These are phyloP conservation scores for Nissolia schottii DNA, from an alignment of 306 rosid species.

Conservation along the genomic window DNA sequence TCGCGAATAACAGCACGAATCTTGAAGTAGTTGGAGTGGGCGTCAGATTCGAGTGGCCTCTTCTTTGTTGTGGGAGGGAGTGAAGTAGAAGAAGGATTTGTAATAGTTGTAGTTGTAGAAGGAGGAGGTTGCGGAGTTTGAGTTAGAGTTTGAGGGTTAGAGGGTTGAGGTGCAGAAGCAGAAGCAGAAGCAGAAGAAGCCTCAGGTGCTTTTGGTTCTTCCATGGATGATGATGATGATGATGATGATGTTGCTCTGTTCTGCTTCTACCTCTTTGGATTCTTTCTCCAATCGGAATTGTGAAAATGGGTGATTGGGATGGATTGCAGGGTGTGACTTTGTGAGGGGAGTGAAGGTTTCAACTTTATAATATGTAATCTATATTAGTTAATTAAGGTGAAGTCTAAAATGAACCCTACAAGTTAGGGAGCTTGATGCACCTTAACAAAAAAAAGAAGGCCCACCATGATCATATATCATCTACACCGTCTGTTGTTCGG, in stretches of 20 bases:
- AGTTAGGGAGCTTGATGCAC: too few relatives aligned
- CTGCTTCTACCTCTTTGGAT: not conserved
- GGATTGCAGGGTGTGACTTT: not conserved
- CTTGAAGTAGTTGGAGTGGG: slow-evolving; percentile 45
- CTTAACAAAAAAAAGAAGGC: too few relatives aligned
- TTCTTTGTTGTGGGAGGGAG: slow-evolving; percentile 21
- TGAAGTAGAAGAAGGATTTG: not conserved
- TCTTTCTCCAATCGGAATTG: not conserved
- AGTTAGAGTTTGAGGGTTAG: slow-evolving; percentile 9
- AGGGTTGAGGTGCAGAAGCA: not conserved
- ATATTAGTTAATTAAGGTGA: too few relatives aligned
- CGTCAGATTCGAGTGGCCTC: slow-evolving; percentile 47
- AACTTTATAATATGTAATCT: too few relatives aligned
- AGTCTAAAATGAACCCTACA: too few relatives aligned
- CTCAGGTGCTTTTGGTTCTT: slow-evolving; percentile 24
- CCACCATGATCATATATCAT: too few relatives aligned
- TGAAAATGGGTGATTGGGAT: not conserved
- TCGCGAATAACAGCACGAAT: slow-evolving; percentile 60
- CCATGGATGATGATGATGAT: slow-evolving; percentile 15
- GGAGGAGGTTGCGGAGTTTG: slow-evolving; percentile 10
- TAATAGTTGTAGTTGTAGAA: not conserved
- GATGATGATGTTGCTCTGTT: not conserved
- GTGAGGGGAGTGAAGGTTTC: not conserved
- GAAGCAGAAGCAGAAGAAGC: not conserved
- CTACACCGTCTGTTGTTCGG: too few relatives aligned